Percentiles rank a stretch among this genome's conserved stretches.
Evolutionary conservation across 441 rosid genomes (phyloP).

Genomic region (Theobroma grandiflorum): DNA sequence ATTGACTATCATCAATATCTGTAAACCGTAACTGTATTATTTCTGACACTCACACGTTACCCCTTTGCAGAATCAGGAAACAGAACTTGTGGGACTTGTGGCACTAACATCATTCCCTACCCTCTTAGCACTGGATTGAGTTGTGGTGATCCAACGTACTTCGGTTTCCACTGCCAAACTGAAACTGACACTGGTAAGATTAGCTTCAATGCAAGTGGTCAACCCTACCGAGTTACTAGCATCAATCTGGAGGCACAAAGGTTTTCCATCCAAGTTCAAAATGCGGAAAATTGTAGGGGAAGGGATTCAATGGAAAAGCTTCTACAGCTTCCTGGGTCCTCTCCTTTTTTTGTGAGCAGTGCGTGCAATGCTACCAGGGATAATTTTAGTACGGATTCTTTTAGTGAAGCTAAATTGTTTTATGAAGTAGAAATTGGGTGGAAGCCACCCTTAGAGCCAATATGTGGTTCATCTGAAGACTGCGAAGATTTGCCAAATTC

Average conservation of each 20-base stretch:
- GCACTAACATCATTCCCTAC: conserved; percentile 38
- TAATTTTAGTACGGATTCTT: background rate
- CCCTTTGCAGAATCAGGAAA: conserved; percentile 4
- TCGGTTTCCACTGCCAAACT: conserved; percentile 20
- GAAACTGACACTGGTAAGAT: background rate
- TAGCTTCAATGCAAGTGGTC: conserved; percentile 21
- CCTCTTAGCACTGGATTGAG: conserved; percentile 34
- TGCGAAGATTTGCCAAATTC: conserved; percentile 48
- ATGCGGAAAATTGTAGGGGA: conserved; percentile 12
- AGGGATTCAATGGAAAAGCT: conserved; percentile 1
- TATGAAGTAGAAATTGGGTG: conserved; percentile 45
- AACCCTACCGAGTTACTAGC: conserved; percentile 36
- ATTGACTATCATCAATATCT: background rate
- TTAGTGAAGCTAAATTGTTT: background rate
- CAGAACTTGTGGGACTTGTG: conserved; percentile 34
- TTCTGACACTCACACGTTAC: background rate
- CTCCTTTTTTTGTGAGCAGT: conserved; percentile 30
- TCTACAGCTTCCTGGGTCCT: conserved; percentile 22
- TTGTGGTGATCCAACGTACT: conserved; percentile 36
- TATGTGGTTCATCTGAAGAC: conserved; percentile 36
- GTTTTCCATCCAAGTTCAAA: conserved; percentile 29
- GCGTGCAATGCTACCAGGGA: background rate
- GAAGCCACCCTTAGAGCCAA: conserved; percentile 44
- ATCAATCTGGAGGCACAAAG: conserved; percentile 28
- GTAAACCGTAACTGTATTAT: background rate